phyloP scores from a whole-genome alignment of 495 filamentous ascomycete species.

The Daldinia childiae region DNA sequence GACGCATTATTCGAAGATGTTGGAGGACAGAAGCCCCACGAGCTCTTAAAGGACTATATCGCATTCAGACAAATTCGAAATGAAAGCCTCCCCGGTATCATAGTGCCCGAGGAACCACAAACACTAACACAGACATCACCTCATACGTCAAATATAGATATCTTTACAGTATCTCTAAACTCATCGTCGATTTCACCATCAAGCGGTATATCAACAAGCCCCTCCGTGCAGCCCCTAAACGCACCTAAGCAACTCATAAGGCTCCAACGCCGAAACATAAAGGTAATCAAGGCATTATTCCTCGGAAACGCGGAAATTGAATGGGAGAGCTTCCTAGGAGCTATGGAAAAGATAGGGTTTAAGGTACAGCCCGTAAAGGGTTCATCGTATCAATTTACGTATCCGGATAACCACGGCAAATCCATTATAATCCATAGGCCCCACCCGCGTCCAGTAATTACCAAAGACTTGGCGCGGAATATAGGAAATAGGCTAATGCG shows the following conservation, averaged over 20 bases:
- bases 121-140: neutral
- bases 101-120: neutral
- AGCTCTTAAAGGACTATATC: neutral
- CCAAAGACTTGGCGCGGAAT: neutral
- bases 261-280: neutral
- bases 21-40: neutral
- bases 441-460: neutral
- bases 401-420: neutral
- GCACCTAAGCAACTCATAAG: too few species aligned
- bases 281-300: neutral
- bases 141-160: neutral
- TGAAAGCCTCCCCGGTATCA: neutral
- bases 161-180: neutral
- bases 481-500: neutral
- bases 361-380: neutral
- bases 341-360: neutral
- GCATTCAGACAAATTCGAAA: neutral
- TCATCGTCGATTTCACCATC: neutral
- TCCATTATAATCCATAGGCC: neutral
- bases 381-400: neutral
- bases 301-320: neutral
- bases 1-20: neutral
- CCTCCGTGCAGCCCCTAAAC: neutral
- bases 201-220: neutral
- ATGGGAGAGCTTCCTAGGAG: neutral